Conservation (phyloP, 179 eudicot genomes). For the Corrigiola litoralis region DNA sequence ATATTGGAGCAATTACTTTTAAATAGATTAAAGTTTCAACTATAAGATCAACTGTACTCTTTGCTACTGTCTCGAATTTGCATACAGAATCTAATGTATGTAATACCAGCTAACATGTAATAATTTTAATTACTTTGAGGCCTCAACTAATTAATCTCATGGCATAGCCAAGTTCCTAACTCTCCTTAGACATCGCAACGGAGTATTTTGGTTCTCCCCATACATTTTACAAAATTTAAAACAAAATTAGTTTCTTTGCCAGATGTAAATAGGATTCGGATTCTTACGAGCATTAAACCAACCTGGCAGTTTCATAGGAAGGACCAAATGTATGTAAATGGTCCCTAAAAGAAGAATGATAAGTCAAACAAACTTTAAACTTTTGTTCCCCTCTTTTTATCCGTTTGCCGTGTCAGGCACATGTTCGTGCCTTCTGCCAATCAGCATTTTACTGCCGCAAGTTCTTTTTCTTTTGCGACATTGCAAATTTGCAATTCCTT, state of each 20-base stretch:
- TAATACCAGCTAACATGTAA: too few relatives aligned
- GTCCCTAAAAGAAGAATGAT: constrained; percentile 21
- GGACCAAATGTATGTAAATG: constrained; percentile 16
- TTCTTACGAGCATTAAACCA: background rate
- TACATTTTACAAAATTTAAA: background rate
- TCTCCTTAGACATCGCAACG: too few relatives aligned
- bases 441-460: background rate
- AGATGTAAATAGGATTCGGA: background rate
- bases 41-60: too few relatives aligned
- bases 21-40: too few relatives aligned
- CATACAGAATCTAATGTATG: too few relatives aligned
- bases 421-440: constrained; percentile 28
- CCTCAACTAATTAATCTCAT: too few relatives aligned
- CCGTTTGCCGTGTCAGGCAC: constrained; percentile 27
- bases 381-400: constrained; percentile 31
- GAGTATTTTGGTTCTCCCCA: too few relatives aligned
- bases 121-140: too few relatives aligned
- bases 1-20: too few relatives aligned
- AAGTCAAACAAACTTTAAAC: constrained; percentile 32
- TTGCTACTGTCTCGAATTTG: too few relatives aligned
- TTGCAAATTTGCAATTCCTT: background rate
- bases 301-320: constrained; percentile 14
- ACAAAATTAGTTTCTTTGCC: background rate
- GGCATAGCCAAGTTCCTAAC: too few relatives aligned
- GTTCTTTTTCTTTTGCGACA: background rate